phyloP scores from a whole-genome alignment of 345 rosid genomes.

The Hypericum perforatum region DNA sequence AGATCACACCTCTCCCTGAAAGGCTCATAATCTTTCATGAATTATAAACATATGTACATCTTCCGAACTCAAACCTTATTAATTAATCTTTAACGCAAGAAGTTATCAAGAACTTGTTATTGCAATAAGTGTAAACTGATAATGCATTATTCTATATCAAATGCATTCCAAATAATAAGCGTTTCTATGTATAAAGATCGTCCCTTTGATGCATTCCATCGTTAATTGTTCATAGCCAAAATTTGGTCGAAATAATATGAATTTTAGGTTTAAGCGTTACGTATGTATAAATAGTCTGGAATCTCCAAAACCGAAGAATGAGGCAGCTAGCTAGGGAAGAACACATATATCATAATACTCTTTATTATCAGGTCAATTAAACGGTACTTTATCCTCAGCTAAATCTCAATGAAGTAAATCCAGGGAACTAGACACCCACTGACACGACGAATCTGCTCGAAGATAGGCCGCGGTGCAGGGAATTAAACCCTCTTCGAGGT shows the following conservation, averaged over 20 bases:
- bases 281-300: too few species aligned
- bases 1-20: slow-evolving; percentile 1
- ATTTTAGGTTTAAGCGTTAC: too few species aligned
- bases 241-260: too few species aligned
- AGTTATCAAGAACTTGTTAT: too few species aligned
- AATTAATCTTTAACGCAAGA: too few species aligned
- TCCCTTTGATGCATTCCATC: too few species aligned
- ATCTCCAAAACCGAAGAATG: too few species aligned
- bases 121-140: too few species aligned
- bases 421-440: slow-evolving; percentile 27
- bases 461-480: slow-evolving; percentile 38
- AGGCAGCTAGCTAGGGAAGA: slow-evolving; percentile 13
- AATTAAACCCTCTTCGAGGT: slow-evolving; percentile 31
- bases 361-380: not conserved
- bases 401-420: slow-evolving; percentile 33
- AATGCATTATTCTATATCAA: too few species aligned
- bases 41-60: slow-evolving; percentile 12
- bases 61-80: slow-evolving; percentile 5
- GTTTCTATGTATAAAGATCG: too few species aligned
- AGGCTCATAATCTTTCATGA: not conserved
- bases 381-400: slow-evolving; percentile 8
- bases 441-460: slow-evolving; percentile 31
- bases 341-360: slow-evolving; percentile 4
- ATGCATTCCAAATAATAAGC: too few species aligned
- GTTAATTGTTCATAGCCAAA: too few species aligned